phyloP scores from a whole-genome alignment of 2,329 filamentous ascomycete genomes.

The Ophiocordyceps polyrhachis-furcata region DNA sequence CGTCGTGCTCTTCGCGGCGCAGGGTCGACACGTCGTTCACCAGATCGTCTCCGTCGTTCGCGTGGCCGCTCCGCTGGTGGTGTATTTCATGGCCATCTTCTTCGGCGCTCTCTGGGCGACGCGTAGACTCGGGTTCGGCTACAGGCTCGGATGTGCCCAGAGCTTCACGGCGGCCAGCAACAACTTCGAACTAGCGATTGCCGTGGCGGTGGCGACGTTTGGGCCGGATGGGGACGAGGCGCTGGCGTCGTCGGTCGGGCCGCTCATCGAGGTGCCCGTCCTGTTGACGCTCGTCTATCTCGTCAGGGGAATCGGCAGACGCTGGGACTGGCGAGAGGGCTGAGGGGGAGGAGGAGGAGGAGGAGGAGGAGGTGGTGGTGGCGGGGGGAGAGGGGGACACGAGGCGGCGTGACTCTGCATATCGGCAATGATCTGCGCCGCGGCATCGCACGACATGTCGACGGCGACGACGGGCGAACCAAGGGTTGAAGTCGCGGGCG shows the following conservation, averaged over 20 bases:
- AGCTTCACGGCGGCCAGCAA: conserved; percentile 84
- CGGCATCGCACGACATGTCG: conserved; percentile 16
- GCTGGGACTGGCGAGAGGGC: conserved; percentile 1
- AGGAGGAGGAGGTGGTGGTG: not conserved
- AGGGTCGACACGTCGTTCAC: conserved; percentile 57
- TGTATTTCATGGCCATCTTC: conserved; percentile 69
- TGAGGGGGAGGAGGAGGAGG: conserved; percentile 2
- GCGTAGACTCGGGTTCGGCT: conserved; percentile 52
- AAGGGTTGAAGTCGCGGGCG: conserved; percentile 3
- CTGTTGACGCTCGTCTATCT: conserved; percentile 15
- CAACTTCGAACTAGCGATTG: conserved; percentile 84
- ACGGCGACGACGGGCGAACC: conserved; percentile 7
- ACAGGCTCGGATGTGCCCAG: conserved; percentile 53
- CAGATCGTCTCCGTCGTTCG: conserved; percentile 71
- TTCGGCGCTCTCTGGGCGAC: conserved; percentile 44
- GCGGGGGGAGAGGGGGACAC: conserved; percentile 4
- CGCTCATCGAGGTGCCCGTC: conserved; percentile 74
- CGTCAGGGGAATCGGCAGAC: not conserved
- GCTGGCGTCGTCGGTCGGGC: conserved; percentile 65
- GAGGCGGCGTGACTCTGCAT: conserved; percentile 15
- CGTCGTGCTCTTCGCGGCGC: conserved; percentile 66
- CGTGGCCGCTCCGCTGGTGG: conserved; percentile 60
- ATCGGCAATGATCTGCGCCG: conserved; percentile 19
- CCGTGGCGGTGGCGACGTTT: conserved; percentile 67
- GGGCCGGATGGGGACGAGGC: conserved; percentile 64